A percentile compares a stretch with the other conserved stretches of the same genome.
These are phyloP conservation scores for Globisporangium spiculum DNA, from an alignment of 352 stramenopile genomes.

Conservation along the genomic window DNA sequence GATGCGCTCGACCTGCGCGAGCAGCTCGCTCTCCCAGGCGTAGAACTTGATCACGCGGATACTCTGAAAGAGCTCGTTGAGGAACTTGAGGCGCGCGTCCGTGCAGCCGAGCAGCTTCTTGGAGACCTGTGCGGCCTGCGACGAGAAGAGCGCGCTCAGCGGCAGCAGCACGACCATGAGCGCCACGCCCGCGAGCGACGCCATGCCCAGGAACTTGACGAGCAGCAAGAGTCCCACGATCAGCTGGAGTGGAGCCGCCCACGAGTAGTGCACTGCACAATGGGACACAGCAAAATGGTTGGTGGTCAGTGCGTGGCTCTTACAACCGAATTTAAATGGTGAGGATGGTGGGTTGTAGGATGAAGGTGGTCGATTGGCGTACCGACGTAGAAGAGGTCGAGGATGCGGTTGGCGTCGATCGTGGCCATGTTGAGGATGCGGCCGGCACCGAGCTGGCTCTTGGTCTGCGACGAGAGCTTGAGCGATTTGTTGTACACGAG, in stretches of 20 bases:
- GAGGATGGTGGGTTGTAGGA: neutral
- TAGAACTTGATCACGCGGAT: conserved; percentile 81
- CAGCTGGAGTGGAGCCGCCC: conserved; percentile 58
- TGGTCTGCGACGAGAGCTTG: conserved; percentile 52
- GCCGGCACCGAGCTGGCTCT: conserved; percentile 54
- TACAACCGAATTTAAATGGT: neutral
- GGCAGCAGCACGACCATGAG: conserved; percentile 61
- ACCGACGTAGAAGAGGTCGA: conserved; percentile 72
- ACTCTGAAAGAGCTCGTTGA: conserved; percentile 57
- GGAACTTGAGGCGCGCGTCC: conserved; percentile 49
- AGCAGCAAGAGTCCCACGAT: conserved; percentile 53
- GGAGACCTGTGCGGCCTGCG: conserved; percentile 34
- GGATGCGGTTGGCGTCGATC: conserved; percentile 90
- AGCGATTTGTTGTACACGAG: conserved; percentile 63
- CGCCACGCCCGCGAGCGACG: conserved; percentile 49
- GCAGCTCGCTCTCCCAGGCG: conserved; percentile 64
- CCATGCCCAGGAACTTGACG: conserved; percentile 42
- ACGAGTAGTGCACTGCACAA: conserved; percentile 50
- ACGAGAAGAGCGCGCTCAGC: conserved; percentile 36
- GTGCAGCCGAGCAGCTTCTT: conserved; percentile 46
- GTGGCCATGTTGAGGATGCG: conserved; percentile 94
- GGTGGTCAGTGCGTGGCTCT: neutral
- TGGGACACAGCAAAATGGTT: neutral
- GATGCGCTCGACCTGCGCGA: conserved; percentile 45
- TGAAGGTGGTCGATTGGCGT: conserved; percentile 3